phyloP scores from a whole-genome alignment of 179 eudicot species.

The Spergularia azorica region DNA sequence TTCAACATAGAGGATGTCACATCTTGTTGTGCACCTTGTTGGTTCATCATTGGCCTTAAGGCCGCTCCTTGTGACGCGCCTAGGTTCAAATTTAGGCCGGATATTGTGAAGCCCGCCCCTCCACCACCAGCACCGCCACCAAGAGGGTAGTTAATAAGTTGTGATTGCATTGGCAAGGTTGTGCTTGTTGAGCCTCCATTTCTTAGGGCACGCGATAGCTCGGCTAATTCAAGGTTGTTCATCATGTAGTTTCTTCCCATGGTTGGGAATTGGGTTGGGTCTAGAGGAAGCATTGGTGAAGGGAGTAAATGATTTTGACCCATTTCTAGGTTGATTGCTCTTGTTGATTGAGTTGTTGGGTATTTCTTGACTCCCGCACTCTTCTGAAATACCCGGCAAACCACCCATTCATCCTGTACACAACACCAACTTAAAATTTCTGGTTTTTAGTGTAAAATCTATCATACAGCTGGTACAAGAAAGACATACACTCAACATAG shows the following conservation, averaged over 20 bases:
- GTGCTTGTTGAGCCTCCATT: slow-evolving; percentile 27
- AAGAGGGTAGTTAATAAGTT: slow-evolving; percentile 39
- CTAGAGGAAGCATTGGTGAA: slow-evolving; percentile 41
- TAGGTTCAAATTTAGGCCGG: slow-evolving; percentile 64
- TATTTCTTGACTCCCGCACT: slow-evolving; percentile 63
- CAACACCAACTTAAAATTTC: not conserved
- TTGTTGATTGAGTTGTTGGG: slow-evolving; percentile 49
- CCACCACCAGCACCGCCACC: slow-evolving; percentile 21
- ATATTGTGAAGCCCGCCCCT: slow-evolving; percentile 50
- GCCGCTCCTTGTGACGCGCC: slow-evolving; percentile 40
- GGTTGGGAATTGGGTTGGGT: slow-evolving; percentile 31
- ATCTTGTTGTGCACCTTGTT: slow-evolving; percentile 35
- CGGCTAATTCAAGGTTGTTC: slow-evolving; percentile 48
- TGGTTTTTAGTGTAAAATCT: not conserved
- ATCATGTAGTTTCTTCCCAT: slow-evolving; percentile 51
- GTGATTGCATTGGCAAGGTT: slow-evolving; percentile 37
- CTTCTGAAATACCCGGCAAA: slow-evolving; percentile 71
- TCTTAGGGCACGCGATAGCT: slow-evolving; percentile 41
- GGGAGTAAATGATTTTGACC: slow-evolving; percentile 32
- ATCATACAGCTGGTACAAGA: too few relatives aligned
- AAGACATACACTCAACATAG: too few relatives aligned
- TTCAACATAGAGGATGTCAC: slow-evolving; percentile 37
- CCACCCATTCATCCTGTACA: slow-evolving; percentile 79
- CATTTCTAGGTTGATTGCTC: slow-evolving; percentile 42
- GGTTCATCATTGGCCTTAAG: slow-evolving; percentile 42